A percentile compares a stretch with the other conserved stretches of the same genome.
phyloP scores from a whole-genome alignment of 345 rosid species.

The Heritiera fomes region DNA sequence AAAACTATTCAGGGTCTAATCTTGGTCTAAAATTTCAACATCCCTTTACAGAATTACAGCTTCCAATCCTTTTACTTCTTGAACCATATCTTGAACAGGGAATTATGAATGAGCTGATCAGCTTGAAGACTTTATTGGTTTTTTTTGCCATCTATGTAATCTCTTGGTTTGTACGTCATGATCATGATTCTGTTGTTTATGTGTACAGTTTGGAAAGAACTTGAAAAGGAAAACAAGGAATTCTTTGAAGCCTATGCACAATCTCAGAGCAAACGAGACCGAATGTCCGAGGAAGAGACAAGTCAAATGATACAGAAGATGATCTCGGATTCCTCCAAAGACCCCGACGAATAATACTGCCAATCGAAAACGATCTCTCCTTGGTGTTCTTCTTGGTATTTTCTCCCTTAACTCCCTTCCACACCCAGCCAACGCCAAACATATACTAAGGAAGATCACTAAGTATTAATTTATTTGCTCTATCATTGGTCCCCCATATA shows the following conservation, averaged over 20 bases:
- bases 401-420: not conserved
- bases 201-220: slow-evolving; percentile 77
- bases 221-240: slow-evolving; percentile 91
- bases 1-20: not conserved
- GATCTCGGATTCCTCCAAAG: slow-evolving; percentile 60
- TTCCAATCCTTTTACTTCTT: not conserved
- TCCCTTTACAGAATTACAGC: not conserved
- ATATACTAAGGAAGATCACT: not conserved
- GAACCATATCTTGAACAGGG: not conserved
- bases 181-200: not conserved
- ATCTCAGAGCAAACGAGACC: slow-evolving; percentile 60
- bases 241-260: slow-evolving; percentile 74
- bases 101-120: not conserved
- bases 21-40: not conserved
- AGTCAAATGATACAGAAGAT: slow-evolving; percentile 71
- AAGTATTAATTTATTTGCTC: not conserved
- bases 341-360: slow-evolving; percentile 37
- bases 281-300: slow-evolving; percentile 87
- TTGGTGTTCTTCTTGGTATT: not conserved
- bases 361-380: slow-evolving; percentile 31
- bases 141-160: not conserved
- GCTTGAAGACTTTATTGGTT: not conserved
- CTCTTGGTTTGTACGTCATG: not conserved
- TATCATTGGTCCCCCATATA: not conserved
- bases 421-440: not conserved